Evolutionary conservation across 345 rosid species (phyloP).

Genomic region (Punica granatum): DNA sequence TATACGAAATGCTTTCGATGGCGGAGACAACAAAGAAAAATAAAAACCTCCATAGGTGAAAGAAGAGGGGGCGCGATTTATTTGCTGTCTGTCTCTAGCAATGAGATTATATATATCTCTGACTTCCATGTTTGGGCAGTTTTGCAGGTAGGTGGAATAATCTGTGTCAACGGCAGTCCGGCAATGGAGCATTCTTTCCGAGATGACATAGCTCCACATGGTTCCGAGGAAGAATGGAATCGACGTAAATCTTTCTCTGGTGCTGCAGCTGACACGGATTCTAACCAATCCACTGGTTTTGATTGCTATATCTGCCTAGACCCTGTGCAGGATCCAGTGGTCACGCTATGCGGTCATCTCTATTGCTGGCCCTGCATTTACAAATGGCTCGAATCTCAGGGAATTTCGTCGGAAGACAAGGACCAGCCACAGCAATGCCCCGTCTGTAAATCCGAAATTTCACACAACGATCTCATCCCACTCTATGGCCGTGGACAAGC

Average conservation of each 20-base stretch:
- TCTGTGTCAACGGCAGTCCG: background rate
- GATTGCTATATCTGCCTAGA: slow-evolving; percentile 88
- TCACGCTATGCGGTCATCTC: slow-evolving; percentile 87
- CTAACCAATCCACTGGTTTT: slow-evolving; percentile 26
- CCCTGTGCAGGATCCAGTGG: slow-evolving; percentile 74
- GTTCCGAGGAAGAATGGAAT: background rate
- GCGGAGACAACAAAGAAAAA: too few relatives aligned
- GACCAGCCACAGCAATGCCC: slow-evolving; percentile 65
- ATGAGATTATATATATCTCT: background rate
- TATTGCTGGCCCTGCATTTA: slow-evolving; percentile 96
- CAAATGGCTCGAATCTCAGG: slow-evolving; percentile 67
- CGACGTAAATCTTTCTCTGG: background rate
- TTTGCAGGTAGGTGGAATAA: background rate
- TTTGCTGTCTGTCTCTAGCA: background rate
- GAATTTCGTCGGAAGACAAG: slow-evolving; percentile 19
- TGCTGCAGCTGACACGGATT: background rate
- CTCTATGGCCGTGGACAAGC: slow-evolving; percentile 69
- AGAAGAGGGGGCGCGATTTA: background rate
- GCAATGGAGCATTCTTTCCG: background rate
- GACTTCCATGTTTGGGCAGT: background rate
- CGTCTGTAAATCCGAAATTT: slow-evolving; percentile 77
- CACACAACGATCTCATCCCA: slow-evolving; percentile 61
- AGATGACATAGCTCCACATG: background rate
- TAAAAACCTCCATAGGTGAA: background rate
- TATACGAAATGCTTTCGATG: too few relatives aligned